Evolutionary conservation across 129 eudicot species (phyloP).

Genomic region (Gnaphalium uliginosum): DNA sequence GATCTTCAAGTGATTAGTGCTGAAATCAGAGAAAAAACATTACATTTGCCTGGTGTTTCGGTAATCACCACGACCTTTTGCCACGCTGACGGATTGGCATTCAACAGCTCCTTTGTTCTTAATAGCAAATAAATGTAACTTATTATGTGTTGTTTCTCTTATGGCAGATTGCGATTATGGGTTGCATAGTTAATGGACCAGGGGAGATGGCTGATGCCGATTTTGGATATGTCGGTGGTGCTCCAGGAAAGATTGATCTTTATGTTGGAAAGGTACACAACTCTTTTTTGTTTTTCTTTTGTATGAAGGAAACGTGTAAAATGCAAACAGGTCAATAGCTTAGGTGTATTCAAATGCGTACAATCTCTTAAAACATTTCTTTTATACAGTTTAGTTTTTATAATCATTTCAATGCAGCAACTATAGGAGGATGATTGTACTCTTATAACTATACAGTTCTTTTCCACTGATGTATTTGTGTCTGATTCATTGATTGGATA

Average conservation of each 20-base stretch:
- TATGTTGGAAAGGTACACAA: constrained; percentile 82
- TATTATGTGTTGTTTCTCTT: neutral
- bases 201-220: constrained; percentile 99
- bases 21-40: constrained; percentile 89
- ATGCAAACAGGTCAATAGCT: neutral
- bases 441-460: neutral
- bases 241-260: constrained; percentile 98
- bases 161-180: constrained; percentile 95
- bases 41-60: constrained; percentile 98
- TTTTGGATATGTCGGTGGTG: constrained; percentile 97
- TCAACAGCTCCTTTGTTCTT: neutral
- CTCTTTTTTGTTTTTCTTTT: neutral
- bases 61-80: constrained; percentile 44
- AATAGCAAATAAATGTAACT: constrained; percentile 13
- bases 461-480: constrained; percentile 9
- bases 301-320: neutral
- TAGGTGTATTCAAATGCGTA: neutral
- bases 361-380: neutral
- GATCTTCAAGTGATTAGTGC: constrained; percentile 99
- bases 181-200: constrained; percentile 98
- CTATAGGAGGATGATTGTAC: neutral
- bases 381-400: neutral
- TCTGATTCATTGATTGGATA: neutral
- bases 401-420: neutral
- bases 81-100: constrained; percentile 8